A percentile compares a stretch with the other conserved stretches of the same genome.
These are phyloP conservation scores for Aspergillus avenaceus DNA, from an alignment of 495 filamentous ascomycete species.

Conservation along the genomic window DNA sequence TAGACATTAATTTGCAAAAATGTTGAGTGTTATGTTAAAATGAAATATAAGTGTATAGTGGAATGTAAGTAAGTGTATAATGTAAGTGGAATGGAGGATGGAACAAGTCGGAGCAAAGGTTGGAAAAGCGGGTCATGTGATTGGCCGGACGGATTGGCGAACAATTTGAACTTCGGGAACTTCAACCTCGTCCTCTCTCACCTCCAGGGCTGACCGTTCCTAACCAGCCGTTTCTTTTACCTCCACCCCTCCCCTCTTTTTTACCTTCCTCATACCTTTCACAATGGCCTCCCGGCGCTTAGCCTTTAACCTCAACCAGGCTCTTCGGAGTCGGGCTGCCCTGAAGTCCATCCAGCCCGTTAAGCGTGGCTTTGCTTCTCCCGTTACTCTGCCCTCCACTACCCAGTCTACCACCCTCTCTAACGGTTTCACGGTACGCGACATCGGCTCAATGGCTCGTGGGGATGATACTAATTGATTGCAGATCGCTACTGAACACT, in stretches of 20 bases:
- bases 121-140: slow-evolving; percentile 49
- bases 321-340: slow-evolving; percentile 76
- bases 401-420: slow-evolving; percentile 93
- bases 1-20: too few species aligned
- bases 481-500: slow-evolving; percentile 96
- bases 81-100: background rate
- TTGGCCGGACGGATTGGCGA: slow-evolving; percentile 43
- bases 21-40: too few species aligned
- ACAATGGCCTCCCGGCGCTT: slow-evolving; percentile 93
- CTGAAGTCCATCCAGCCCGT: slow-evolving; percentile 67
- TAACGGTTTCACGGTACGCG: slow-evolving; percentile 91
- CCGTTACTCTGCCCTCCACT: slow-evolving; percentile 66
- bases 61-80: background rate
- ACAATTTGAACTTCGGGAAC: slow-evolving; percentile 53
- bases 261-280: slow-evolving; percentile 17
- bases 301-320: slow-evolving; percentile 81
- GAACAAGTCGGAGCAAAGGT: slow-evolving; percentile 38
- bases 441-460: slow-evolving; percentile 21
- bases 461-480: slow-evolving; percentile 35
- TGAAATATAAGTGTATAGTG: too few species aligned
- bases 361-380: slow-evolving; percentile 81
- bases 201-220: slow-evolving; percentile 30
- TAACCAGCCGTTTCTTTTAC: slow-evolving; percentile 21
- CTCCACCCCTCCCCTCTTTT: slow-evolving; percentile 29
- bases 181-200: slow-evolving; percentile 50